A percentile compares a stretch with the other conserved stretches of the same genome.
Conservation (phyloP, 768 basidiomycete genomes). For the Pholiota molesta region DNA sequence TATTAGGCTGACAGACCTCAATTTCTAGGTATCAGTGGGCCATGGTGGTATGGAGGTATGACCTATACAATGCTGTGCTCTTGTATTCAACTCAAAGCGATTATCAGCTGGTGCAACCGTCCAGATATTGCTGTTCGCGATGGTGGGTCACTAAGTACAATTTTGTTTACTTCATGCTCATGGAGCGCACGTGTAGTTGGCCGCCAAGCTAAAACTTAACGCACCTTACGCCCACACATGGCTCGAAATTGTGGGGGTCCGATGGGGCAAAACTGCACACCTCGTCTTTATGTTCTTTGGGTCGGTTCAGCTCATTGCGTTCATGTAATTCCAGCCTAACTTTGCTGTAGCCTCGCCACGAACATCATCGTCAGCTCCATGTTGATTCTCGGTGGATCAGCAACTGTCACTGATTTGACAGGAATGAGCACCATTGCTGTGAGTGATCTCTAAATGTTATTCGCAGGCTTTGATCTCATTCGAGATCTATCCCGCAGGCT, state of each 20-base stretch:
- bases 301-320: constrained; percentile 29
- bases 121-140: constrained; percentile 89
- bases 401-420: constrained; percentile 85
- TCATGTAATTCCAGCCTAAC: background rate
- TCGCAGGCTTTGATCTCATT: background rate
- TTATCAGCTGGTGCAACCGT: constrained; percentile 74
- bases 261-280: constrained; percentile 85
- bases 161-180: background rate
- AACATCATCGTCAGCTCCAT: constrained; percentile 92
- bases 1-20: constrained; percentile 1
- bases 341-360: constrained; percentile 66
- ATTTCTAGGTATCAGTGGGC: constrained; percentile 66
- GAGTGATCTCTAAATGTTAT: constrained; percentile 19
- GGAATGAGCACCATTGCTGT: constrained; percentile 89
- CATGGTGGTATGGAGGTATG: constrained; percentile 82
- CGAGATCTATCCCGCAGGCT: constrained; percentile 43
- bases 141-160: constrained; percentile 39
- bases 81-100: background rate
- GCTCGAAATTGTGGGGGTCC: constrained; percentile 80
- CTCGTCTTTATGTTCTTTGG: constrained; percentile 89
- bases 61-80: background rate
- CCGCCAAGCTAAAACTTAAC: constrained; percentile 90
- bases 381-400: constrained; percentile 79
- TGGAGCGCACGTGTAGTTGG: constrained; percentile 49
- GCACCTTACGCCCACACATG: constrained; percentile 89